These are phyloP conservation scores for Malus sieversii DNA, from an alignment of 306 rosid species.

Conservation along the genomic window DNA sequence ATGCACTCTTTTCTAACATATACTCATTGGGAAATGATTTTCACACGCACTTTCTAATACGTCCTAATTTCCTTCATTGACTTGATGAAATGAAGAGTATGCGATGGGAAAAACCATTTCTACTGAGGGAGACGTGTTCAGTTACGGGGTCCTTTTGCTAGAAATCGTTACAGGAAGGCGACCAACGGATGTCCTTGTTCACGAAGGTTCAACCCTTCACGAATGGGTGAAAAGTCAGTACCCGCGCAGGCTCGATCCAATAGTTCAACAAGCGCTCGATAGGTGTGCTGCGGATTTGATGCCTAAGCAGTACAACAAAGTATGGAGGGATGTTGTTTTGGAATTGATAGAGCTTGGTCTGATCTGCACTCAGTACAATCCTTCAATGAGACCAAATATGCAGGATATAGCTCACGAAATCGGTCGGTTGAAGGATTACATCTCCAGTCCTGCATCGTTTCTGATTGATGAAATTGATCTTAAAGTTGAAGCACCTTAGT, in stretches of 20 bases:
- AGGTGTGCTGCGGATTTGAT: conserved; percentile 27
- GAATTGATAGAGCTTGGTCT: conserved; percentile 79
- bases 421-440: conserved; percentile 60
- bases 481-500: conserved; percentile 4
- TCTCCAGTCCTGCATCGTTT: conserved; percentile 33
- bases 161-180: conserved; percentile 67
- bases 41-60: background rate
- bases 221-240: conserved; percentile 75
- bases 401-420: conserved; percentile 66
- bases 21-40: background rate
- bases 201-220: conserved; percentile 69
- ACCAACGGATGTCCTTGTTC: conserved; percentile 61
- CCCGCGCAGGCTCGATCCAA: conserved; percentile 39
- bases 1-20: conserved; percentile 7
- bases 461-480: conserved; percentile 20
- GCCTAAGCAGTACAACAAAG: conserved; percentile 20
- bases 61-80: background rate
- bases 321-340: conserved; percentile 42
- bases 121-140: conserved; percentile 70
- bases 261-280: conserved; percentile 48
- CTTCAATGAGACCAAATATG: conserved; percentile 82
- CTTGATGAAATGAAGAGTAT: conserved; percentile 46
- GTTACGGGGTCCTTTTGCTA: conserved; percentile 68
- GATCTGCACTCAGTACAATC: conserved; percentile 63
- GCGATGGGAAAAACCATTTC: conserved; percentile 80